Base-by-base conservation (phyloP, 805 yeast species). In the Kazachstania bromeliacearum region DNA sequence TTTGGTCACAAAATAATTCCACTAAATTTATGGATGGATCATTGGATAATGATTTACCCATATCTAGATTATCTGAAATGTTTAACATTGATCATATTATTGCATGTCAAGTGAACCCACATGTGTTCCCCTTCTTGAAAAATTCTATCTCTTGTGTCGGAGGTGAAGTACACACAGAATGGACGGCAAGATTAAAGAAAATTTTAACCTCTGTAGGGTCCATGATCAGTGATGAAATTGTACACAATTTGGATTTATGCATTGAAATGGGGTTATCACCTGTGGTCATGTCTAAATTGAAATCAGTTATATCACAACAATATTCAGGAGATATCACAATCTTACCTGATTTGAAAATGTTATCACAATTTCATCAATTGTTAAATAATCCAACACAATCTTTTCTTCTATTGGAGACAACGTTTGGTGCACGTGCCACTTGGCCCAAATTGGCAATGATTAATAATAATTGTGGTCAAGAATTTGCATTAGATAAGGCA, bases 21-120 rank as follows among this genome's bases (percentile, higher is more conserved):
- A 74, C 80, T 25, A 80, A 82, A 48, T 92, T 82, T 59, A 88
- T 92, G 21, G 99, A 92, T 59, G 99, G 99, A 0, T 85, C 96
- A 0, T 95, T 92, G 6, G 94, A 89, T 52, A 84, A 85, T 44
- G 99, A 92, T 57, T 63, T 92, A 35, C 99, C 99, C 3, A 79
- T 87, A 19, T 71, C 94, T 2, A 71, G 96, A 46, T 66, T 92
- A 16, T 80, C 94, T 15, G 98, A 92, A 55, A 87, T 92, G 95
- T 92, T 92, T 58, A 89, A 92, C 52, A 96, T 92, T 21, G 95
- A 92, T 55, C 96, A 92, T 57, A 88, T 92, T 43, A 87, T 92
- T 47, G 98, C 96, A 0, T 89, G 95, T 31, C 99, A 92, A 57
- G 98, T 92, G 1, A 92, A 92, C 53, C 94, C 96, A 0, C 98